Evolutionary conservation across 192 early-diverging fungal genomes (phyloP), one percentile per base, ranked within the genome.

Genomic region (Entophlyctis luteolus): DNA sequence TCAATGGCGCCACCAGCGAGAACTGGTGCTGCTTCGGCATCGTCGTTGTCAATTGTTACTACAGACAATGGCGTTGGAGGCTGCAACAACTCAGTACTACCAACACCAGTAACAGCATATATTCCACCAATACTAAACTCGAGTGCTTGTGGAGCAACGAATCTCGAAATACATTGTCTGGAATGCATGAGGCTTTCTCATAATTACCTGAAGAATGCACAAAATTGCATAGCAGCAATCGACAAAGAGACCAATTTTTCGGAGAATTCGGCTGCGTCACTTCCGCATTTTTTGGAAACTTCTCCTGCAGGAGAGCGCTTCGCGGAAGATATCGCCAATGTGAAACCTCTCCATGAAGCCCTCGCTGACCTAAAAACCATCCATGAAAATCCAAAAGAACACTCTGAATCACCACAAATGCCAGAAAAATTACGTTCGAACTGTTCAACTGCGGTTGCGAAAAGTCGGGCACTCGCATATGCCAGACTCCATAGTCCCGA

Each of bases 201-300:
- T 28, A 81, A 81, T 62, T 82, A 81, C 57, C 65, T 82, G 32
- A 75, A 78, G 57, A 75, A 72, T 33, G 79, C 81, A 2, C 81
- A 81, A 42, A 42, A 37, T 20, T 71, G 68, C 5, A 77, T 82
- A 1, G 12, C 56, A 45, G 55, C 67, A 3, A 71, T 79, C 18
- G 49, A 42, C 18, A 62, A 31, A 4, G 66, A 54, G 4, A 42
- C 12, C 67, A 6, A 22, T 2, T 22, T 58, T 29, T 6, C 62
- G 14, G 27, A 38, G 27, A 37, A 16, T 35, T 35, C 29, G 4
- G 52, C 5, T 6, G 23, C 67, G n/a, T 10, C 45, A 12, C 48
- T 22, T 6, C 46, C 60, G 47, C 47, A 50, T 4, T 25, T 63
- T 16, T 8, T 35, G 20, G 37, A 47, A 22, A 4, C 42, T 68